These are phyloP conservation scores for Ceratocystis alfenasii DNA, from an alignment of 2,329 filamentous ascomycete genomes.

Conservation along the genomic window DNA sequence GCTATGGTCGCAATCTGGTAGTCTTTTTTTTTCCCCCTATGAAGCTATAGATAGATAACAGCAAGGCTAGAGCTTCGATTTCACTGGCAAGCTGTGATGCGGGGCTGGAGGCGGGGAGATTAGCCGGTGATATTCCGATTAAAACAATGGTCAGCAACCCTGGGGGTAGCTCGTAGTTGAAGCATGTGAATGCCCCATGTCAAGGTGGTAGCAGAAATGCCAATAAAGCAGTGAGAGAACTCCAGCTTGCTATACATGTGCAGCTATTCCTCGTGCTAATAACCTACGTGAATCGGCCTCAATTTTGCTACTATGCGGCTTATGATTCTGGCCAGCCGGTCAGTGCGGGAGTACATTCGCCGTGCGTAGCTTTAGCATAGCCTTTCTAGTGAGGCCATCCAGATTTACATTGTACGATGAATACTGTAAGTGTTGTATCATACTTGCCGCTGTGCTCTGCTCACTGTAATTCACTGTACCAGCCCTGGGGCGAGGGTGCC, in stretches of 20 bases:
- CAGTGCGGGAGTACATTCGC: too few relatives aligned
- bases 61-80: constrained; percentile 8
- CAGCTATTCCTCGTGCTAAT: neutral
- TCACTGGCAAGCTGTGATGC: constrained; percentile 11
- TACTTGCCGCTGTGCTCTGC: neutral
- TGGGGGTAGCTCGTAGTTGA: neutral
- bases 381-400: neutral
- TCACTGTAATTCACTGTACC: neutral
- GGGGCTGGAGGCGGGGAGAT: constrained; percentile 3
- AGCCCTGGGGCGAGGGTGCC: neutral
- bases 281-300: neutral
- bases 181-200: constrained; percentile 1
- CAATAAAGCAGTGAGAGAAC: too few relatives aligned
- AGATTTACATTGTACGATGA: neutral
- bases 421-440: neutral
- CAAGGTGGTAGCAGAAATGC: neutral
- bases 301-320: too few relatives aligned
- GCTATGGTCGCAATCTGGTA: neutral
- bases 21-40: neutral
- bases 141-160: neutral
- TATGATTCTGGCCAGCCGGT: too few relatives aligned
- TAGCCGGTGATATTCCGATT: constrained; percentile 6
- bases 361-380: neutral
- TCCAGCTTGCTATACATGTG: neutral
- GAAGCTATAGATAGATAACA: constrained; percentile 7